Conservation (phyloP, 2,329 filamentous ascomycete species). For the Aspergillus pseudoviridinutans region DNA sequence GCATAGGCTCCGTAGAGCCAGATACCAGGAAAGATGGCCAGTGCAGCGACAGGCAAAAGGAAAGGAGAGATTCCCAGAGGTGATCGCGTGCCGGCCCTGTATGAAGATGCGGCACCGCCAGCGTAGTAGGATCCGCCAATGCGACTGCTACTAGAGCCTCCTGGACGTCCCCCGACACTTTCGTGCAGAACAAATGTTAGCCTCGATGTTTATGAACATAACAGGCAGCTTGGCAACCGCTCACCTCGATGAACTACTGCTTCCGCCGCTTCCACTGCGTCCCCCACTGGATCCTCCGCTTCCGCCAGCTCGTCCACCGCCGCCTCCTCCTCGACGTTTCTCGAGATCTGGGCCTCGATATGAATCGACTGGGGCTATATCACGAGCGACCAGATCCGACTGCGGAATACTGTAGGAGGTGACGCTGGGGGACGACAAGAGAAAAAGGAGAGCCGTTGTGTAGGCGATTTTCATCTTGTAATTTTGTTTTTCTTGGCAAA, state of each 20-base stretch:
- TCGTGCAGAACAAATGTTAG: not conserved
- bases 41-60: conserved; percentile 45
- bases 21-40: conserved; percentile 49
- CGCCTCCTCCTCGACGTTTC: conserved; percentile 47
- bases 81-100: conserved; percentile 43
- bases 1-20: conserved; percentile 55
- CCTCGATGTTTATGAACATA: not conserved
- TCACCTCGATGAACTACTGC: conserved; percentile 12
- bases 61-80: conserved; percentile 48
- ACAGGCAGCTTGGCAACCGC: not conserved
- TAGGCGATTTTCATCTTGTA: conserved; percentile 31
- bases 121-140: conserved; percentile 50
- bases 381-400: conserved; percentile 19
- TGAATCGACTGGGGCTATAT: conserved; percentile 9
- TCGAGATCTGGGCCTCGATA: conserved; percentile 30
- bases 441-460: conserved; percentile 24
- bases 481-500: not conserved
- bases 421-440: conserved; percentile 24
- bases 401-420: conserved; percentile 25
- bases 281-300: conserved; percentile 25
- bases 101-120: conserved; percentile 52
- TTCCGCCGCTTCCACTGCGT: conserved; percentile 19
- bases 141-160: conserved; percentile 21
- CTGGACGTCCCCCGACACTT: conserved; percentile 25
- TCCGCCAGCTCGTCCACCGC: conserved; percentile 21